A percentile compares a stretch with the other conserved stretches of the same genome.
phyloP scores from a whole-genome alignment of 306 rosid species.

The Castanea mollissima region DNA sequence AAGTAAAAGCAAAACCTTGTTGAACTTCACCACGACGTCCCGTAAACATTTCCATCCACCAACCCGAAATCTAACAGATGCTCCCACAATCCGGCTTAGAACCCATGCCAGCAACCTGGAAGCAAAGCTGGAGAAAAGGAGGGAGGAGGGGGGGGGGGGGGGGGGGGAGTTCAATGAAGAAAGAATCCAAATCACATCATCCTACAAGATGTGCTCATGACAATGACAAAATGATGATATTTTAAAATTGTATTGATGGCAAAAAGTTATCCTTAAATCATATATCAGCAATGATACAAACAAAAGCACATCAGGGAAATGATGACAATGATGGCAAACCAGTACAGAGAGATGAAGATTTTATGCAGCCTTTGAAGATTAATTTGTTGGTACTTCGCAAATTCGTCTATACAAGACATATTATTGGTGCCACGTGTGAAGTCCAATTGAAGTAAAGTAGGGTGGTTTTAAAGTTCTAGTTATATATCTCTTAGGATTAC shows the following conservation, averaged over 20 bases:
- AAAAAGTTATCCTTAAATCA: conserved; percentile 6
- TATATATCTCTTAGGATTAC: too few species aligned
- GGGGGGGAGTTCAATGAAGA: conserved; percentile 16
- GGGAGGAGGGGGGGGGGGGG: background rate
- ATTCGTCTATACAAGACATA: too few species aligned
- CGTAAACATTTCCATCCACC: conserved; percentile 95
- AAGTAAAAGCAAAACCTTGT: conserved; percentile 60
- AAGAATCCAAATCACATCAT: conserved; percentile 13
- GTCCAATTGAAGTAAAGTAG: too few species aligned
- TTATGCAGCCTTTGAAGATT: too few species aligned
- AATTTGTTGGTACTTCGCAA: too few species aligned
- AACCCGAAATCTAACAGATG: conserved; percentile 80
- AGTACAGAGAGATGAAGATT: background rate
- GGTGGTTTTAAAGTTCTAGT: too few species aligned
- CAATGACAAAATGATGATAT: conserved; percentile 5
- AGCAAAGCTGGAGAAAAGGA: conserved; percentile 62
- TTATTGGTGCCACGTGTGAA: too few species aligned
- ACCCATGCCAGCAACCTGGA: conserved; percentile 90
- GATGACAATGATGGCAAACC: background rate
- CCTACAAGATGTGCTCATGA: background rate
- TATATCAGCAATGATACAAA: background rate
- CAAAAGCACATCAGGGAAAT: background rate
- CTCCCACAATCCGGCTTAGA: conserved; percentile 81
- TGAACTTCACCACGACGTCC: conserved; percentile 86
- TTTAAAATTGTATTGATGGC: conserved; percentile 5